Conservation (phyloP, 2,329 filamentous ascomycete species). For the Didymella pomorum region DNA sequence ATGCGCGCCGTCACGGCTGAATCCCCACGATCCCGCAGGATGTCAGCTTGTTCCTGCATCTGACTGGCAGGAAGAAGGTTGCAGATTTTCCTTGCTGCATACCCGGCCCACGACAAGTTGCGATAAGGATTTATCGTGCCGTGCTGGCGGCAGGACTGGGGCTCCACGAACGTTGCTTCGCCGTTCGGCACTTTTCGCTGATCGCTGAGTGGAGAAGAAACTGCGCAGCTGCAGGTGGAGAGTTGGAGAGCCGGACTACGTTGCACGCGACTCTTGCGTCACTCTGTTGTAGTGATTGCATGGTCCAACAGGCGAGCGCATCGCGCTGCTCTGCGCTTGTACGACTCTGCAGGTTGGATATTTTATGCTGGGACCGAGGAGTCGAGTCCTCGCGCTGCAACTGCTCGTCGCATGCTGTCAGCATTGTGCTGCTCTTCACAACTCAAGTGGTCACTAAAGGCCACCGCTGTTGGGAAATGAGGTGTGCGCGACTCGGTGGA, state of each 20-base stretch:
- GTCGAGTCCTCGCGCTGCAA: background rate
- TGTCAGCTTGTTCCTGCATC: conserved; percentile 9
- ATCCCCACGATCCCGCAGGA: conserved; percentile 15
- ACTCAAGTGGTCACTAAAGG: conserved; percentile 5
- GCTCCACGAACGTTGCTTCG: conserved; percentile 35
- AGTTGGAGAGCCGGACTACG: conserved; percentile 19
- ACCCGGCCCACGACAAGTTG: conserved; percentile 29
- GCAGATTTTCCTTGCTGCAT: conserved; percentile 33
- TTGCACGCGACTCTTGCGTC: conserved; percentile 28
- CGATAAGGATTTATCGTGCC: conserved; percentile 37
- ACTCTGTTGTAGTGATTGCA: conserved; percentile 14
- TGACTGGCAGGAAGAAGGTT: conserved; percentile 25
- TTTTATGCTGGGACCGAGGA: background rate
- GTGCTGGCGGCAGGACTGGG: conserved; percentile 25
- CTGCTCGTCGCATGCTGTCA: conserved; percentile 5
- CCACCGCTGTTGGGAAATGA: conserved; percentile 30
- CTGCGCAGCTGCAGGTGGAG: conserved; percentile 25
- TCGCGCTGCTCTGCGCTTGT: conserved; percentile 11
- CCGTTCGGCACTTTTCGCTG: conserved; percentile 29
- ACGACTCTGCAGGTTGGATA: background rate
- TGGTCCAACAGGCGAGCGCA: conserved; percentile 5
- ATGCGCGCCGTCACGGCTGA: conserved; percentile 20
- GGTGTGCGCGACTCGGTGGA: conserved; percentile 21
- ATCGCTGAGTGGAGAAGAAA: conserved; percentile 29
- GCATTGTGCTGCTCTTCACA: conserved; percentile 15